Evolutionary conservation across 2,329 filamentous ascomycete species (phyloP).

Genomic region (Trematosphaeria pertusa): DNA sequence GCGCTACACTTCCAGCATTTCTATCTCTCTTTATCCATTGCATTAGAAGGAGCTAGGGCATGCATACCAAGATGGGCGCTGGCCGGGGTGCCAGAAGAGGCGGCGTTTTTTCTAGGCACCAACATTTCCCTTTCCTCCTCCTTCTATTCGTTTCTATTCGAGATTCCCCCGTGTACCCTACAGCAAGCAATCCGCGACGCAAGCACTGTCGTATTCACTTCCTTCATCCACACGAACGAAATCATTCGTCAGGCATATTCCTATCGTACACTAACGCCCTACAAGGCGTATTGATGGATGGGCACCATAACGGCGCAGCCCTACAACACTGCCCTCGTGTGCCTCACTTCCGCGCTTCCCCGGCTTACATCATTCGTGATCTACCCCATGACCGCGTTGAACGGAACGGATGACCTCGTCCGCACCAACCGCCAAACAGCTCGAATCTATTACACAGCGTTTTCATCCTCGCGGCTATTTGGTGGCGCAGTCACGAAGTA

Average conservation of each 20-base stretch:
- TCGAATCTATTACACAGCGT: too few relatives aligned
- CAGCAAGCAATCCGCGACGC: not conserved
- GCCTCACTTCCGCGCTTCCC: constrained; percentile 5
- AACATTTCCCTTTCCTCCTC: not conserved
- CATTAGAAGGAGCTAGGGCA: constrained; percentile 8
- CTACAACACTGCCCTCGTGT: not conserved
- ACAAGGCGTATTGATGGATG: not conserved
- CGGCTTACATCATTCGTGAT: too few relatives aligned
- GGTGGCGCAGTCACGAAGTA: too few relatives aligned
- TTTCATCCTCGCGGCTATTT: too few relatives aligned
- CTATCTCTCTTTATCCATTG: not conserved
- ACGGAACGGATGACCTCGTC: too few relatives aligned
- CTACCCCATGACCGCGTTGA: too few relatives aligned
- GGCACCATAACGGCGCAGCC: not conserved
- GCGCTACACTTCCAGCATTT: constrained; percentile 1
- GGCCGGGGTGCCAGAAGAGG: not conserved
- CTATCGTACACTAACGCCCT: not conserved
- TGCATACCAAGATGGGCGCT: constrained; percentile 5
- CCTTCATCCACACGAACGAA: not conserved
- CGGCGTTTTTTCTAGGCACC: not conserved
- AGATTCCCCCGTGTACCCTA: constrained; percentile 7
- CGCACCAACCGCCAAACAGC: too few relatives aligned
- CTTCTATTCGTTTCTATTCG: not conserved
- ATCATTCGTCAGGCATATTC: not conserved
- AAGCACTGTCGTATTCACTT: not conserved